Evolutionary conservation across 805 yeast species (phyloP), one percentile per base, ranked within the genome.

Genomic region (Yamadazyma takamatsuzukensis): DNA sequence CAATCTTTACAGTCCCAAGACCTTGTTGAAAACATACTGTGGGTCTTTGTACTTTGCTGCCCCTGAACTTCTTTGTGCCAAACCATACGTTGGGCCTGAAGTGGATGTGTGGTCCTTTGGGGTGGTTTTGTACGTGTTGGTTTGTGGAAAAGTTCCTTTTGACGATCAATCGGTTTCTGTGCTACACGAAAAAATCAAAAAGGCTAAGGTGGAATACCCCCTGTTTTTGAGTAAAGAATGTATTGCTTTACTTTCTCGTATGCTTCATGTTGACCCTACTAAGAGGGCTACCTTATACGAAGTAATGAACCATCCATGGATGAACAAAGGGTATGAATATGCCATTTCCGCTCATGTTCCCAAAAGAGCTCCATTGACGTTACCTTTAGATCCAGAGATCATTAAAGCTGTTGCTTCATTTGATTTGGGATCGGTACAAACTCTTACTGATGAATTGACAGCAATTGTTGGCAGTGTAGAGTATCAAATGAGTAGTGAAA

Each of bases 21-120:
- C 78, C 26, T 64, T 87, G 34, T 75, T 93, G 52, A 86, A 84
- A 52, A 93, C 99, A 1, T 93, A 86, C 54, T 93, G 99, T 69
- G 99, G 99, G 3, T 88, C 97, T 1, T 68, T 93, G 32, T 93
- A 93, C 56, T 93, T 93, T 73, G 99, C 98, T 1, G 98, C 99
- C 0, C 99, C 99, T 0, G 99, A 93, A 58, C 70, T 93, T 45
- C 68, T 93, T 33, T 83, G 85, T 38, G 98, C 97, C 1, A 79
- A 78, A 45, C 97, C 96, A 1, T 93, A 93, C 51, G 69, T 75
- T 22, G 99, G 98, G 0, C 98, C 98, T 1, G 98, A 93, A 56
- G 96, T 93, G 29, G 98, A 93, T 57, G 81, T 93, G 13, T 93
- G 98, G 98, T 86, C 96, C 2, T 90, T 89, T 68, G 98, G 98